A percentile compares a stretch with the other conserved stretches of the same genome.
Evolutionary conservation across 345 rosid genomes (phyloP).

Genomic region (Lumnitzera littorea): DNA sequence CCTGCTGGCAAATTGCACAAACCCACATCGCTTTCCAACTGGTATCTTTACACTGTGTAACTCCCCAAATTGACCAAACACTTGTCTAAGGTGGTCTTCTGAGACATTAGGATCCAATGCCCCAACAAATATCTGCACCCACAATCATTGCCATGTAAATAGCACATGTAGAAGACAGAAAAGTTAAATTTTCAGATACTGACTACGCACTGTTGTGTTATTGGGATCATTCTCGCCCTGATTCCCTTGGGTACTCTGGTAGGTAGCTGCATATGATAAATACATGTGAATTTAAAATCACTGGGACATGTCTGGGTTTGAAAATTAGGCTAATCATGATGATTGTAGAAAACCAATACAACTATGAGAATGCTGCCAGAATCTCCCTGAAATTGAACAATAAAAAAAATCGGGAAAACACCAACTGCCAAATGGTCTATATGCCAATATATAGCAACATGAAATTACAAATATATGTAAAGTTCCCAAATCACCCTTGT

Average conservation of each 20-base stretch:
- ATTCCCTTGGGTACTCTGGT: constrained; percentile 56
- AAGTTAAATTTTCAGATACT: background rate
- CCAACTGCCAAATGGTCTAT: too few species aligned
- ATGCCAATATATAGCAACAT: too few species aligned
- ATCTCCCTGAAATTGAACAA: too few species aligned
- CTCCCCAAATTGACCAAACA: constrained; percentile 85
- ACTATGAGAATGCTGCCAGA: too few species aligned
- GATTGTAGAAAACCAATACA: too few species aligned
- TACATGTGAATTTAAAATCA: constrained; percentile 11
- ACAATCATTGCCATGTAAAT: constrained; percentile 17
- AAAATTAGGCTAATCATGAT: too few species aligned
- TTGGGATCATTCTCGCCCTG: constrained; percentile 88
- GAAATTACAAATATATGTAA: too few species aligned
- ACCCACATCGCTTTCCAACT: constrained; percentile 89
- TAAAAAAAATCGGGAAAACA: too few species aligned
- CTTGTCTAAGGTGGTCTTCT: constrained; percentile 66
- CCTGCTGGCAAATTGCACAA: constrained; percentile 93
- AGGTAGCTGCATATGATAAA: constrained; percentile 66
- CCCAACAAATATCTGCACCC: constrained; percentile 80
- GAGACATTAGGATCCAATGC: constrained; percentile 84
- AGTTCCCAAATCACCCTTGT: too few species aligned
- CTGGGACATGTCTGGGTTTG: background rate
- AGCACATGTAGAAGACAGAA: too few species aligned
- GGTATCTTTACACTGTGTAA: constrained; percentile 93
- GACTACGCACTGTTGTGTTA: constrained; percentile 89